Conservation (phyloP, 2,329 filamentous ascomycete genomes). For the Fusarium papillatum region DNA sequence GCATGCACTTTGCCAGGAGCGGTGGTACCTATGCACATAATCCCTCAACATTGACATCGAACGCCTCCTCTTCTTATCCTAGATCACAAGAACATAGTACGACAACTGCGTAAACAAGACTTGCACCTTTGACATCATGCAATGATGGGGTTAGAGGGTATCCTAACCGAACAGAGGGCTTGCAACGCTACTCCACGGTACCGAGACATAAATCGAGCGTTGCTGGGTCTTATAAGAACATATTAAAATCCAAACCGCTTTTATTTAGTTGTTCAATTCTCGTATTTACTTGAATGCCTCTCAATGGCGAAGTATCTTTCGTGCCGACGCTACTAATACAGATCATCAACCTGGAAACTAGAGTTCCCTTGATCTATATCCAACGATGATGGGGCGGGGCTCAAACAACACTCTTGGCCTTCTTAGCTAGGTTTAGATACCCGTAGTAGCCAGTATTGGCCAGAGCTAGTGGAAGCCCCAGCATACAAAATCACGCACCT, state of each 20-base stretch:
- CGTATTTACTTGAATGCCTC: neutral
- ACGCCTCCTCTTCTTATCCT: neutral
- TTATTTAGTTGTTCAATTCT: neutral
- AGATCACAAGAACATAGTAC: neutral
- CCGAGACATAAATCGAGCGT: neutral
- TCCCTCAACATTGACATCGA: neutral
- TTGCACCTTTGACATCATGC: neutral
- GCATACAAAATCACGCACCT: neutral
- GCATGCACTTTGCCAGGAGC: neutral
- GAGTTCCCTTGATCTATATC: neutral
- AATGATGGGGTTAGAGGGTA: neutral
- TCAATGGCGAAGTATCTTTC: neutral
- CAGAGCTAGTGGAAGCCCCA: neutral
- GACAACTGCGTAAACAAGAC: neutral
- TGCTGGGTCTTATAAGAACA: too few relatives aligned
- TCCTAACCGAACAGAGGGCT: neutral
- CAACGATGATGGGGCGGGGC: neutral
- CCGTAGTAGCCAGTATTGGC: neutral
- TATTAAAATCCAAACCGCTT: neutral
- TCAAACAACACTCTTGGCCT: neutral
- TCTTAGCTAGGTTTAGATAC: neutral
- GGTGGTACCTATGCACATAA: neutral
- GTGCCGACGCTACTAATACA: neutral
- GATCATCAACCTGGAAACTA: neutral
- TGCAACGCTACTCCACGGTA: neutral